Percentiles rank a stretch among this genome's conserved stretches.
These are phyloP conservation scores for Rosa chinensis DNA, from an alignment of 306 rosid species.

Conservation along the genomic window DNA sequence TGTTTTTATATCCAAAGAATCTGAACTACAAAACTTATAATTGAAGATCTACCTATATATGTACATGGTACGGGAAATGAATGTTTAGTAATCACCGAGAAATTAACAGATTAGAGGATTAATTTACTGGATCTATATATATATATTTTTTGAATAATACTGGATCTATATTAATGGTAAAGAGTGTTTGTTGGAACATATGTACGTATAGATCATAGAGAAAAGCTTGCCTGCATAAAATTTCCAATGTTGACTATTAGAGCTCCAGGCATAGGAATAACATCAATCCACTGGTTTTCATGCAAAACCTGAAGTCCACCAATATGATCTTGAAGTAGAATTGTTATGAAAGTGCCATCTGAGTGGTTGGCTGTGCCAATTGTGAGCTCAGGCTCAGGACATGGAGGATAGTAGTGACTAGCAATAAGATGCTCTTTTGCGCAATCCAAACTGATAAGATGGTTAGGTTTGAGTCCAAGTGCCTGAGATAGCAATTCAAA, in stretches of 20 bases:
- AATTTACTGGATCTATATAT: neutral
- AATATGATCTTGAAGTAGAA: constrained; percentile 2
- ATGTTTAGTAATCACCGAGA: no score
- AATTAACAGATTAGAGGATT: no score
- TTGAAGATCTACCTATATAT: no score
- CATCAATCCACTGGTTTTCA: neutral
- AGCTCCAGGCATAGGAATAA: neutral
- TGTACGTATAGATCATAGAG: neutral
- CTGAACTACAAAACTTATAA: no score
- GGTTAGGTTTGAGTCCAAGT: neutral
- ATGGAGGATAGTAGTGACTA: neutral
- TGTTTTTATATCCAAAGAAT: no score
- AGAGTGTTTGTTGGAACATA: neutral
- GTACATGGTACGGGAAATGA: no score
- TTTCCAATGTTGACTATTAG: neutral
- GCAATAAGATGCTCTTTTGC: neutral
- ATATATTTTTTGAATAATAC: no score
- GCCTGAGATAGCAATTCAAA: neutral
- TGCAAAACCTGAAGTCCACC: neutral
- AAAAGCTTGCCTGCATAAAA: neutral
- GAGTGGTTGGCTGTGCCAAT: neutral
- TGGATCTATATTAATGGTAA: neutral
- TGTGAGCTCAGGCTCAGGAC: constrained; percentile 9
- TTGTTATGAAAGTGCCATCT: neutral
- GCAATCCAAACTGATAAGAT: neutral